Base-by-base conservation (phyloP, 305 asterid species). In the Coffea humblotiana region DNA sequence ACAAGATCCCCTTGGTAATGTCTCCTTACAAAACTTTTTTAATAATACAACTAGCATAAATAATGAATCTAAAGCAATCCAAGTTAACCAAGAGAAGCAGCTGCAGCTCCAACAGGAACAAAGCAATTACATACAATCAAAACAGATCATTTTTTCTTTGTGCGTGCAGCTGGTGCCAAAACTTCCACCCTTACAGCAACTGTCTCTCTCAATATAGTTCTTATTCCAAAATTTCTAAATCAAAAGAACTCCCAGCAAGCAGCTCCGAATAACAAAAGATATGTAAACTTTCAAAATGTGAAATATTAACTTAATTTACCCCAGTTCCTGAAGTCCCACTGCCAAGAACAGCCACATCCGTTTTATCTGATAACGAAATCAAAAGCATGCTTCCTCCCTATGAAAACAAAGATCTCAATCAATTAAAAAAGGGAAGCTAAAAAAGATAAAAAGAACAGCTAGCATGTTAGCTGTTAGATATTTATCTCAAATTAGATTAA, bases 281-380 rank as follows among this genome's bases (percentile, higher is more conserved):
- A 74, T 40, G 64, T 35, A 79, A 16, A 78, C 8, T 51, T 54
- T 56, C 32, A 43, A 51, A 51, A 56, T 6, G 19, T 66, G 27
- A 52, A 71, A 73, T 45, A 11, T 8, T 6, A 14, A 16, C 45
- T 27, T 63, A 48, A 10, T 25, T 86, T 85, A 93, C 99, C 98
- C 99, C 83, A 96, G 77, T 72, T 95, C 95, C 82, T 89, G 97
- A 35, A 93, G 89, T 72, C 98, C 98, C 97, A 63, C 84, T 83
- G 45, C 97, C 98, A 78, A 95, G 97, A 82, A 87, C 82, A 80
- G 87, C 78, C 91, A 94, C 82, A 81, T 91, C 97, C 77, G 72
- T 94, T 91, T 96, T 96, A 83, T 96, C 98, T 37, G 99, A 96
- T 78, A 96, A 84, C 16, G 99, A 96, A 82, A 96, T 90, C 90